A percentile compares a stretch with the other conserved stretches of the same genome.
These are phyloP conservation scores for Kwoniella shandongensis DNA, from an alignment of 768 basidiomycete genomes.

Conservation along the genomic window DNA sequence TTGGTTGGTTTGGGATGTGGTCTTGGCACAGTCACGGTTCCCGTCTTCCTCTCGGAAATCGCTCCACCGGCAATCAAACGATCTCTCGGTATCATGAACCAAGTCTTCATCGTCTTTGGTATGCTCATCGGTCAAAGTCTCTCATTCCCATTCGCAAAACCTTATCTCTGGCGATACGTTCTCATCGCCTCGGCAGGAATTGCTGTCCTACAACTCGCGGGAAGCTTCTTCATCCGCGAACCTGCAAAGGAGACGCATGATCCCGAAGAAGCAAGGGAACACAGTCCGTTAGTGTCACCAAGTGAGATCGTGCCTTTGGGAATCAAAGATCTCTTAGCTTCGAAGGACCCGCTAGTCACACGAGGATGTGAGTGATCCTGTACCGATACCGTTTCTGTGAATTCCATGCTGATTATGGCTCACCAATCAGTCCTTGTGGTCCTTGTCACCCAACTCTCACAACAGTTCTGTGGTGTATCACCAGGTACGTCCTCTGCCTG, in stretches of 20 bases:
- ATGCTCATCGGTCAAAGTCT: slow-evolving; percentile 44
- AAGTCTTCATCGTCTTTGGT: slow-evolving; percentile 49
- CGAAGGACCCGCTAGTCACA: slow-evolving; percentile 25
- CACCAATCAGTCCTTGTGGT: slow-evolving; percentile 43
- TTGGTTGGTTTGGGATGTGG: slow-evolving; percentile 49
- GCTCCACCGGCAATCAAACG: slow-evolving; percentile 69
- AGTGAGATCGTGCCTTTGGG: slow-evolving; percentile 17
- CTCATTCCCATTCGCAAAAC: slow-evolving; percentile 40
- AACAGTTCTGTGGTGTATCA: slow-evolving; percentile 46
- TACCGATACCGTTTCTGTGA: no score
- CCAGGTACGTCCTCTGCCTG: slow-evolving; percentile 25
- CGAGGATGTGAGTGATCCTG: slow-evolving; percentile 34
- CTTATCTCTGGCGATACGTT: slow-evolving; percentile 41
- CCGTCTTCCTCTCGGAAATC: slow-evolving; percentile 81
- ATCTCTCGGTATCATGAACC: slow-evolving; percentile 47
- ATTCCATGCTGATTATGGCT: no score
- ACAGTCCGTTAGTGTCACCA: slow-evolving; percentile 17
- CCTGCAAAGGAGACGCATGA: neutral
- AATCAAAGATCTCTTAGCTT: slow-evolving; percentile 29
- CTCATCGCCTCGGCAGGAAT: slow-evolving; percentile 33
- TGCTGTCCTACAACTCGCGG: slow-evolving; percentile 34
- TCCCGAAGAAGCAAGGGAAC: slow-evolving; percentile 15
- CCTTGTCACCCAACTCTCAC: slow-evolving; percentile 38
- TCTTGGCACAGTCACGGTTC: slow-evolving; percentile 61
- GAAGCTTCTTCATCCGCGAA: slow-evolving; percentile 30